These are phyloP conservation scores for Rhododendron vialii DNA, from an alignment of 148 eudicot genomes.

Conservation along the genomic window DNA sequence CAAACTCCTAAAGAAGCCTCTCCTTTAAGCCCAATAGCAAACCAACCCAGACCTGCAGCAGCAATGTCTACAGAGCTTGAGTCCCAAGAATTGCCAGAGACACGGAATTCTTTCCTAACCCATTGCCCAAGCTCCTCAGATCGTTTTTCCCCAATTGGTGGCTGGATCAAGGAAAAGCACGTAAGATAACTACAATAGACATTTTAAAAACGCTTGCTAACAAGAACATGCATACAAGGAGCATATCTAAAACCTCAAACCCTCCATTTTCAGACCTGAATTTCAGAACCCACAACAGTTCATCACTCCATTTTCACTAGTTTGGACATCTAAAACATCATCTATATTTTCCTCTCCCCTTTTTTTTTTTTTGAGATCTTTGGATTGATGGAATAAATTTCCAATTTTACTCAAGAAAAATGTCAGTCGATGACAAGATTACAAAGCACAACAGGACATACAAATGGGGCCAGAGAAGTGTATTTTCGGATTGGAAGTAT, in stretches of 20 bases:
- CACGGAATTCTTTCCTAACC: conserved; percentile 53
- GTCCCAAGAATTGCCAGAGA: conserved; percentile 70
- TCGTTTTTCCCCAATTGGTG: conserved; percentile 69
- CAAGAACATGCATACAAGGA: background rate
- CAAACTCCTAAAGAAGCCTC: conserved; percentile 65
- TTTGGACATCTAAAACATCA: background rate
- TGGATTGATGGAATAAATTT: background rate
- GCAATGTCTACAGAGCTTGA: conserved; percentile 73
- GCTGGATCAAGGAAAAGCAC: conserved; percentile 40
- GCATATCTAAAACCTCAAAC: background rate
- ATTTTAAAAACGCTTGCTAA: background rate
- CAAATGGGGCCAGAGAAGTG: background rate
- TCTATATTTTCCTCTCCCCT: background rate
- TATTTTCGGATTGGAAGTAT: background rate
- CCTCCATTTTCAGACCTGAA: background rate
- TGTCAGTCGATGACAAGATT: background rate
- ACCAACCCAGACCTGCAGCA: conserved; percentile 92
- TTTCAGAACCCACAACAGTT: background rate
- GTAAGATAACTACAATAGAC: background rate
- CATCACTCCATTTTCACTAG: background rate
- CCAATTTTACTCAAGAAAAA: background rate
- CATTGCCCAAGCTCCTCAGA: conserved; percentile 73
- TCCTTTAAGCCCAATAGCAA: conserved; percentile 86
- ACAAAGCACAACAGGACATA: background rate
- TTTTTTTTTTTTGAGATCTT: background rate